phyloP scores from a whole-genome alignment of 371 early-diverging fungal species.

The Apophysomyces ossiformis region DNA sequence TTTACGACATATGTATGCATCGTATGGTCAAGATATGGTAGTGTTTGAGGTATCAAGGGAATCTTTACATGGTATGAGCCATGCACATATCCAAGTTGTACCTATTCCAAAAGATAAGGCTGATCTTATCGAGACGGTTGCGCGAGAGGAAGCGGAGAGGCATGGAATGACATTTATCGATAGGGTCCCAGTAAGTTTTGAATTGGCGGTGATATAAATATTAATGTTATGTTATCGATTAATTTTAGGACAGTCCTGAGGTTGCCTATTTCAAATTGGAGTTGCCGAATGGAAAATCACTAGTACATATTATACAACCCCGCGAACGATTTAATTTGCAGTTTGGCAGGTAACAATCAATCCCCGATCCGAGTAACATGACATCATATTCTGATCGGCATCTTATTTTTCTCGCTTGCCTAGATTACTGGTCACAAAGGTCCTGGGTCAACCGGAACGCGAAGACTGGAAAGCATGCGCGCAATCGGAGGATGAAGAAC shows the following conservation, averaged over 20 bases:
- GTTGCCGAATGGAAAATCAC: conserved; percentile 54
- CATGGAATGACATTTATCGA: conserved; percentile 43
- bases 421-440: conserved; percentile 64
- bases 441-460: conserved; percentile 65
- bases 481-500: conserved; percentile 65
- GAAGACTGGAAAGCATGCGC: conserved; percentile 78
- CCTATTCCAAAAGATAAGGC: conserved; percentile 47
- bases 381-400: conserved; percentile 7
- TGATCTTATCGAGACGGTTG: conserved; percentile 34
- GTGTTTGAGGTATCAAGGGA: conserved; percentile 71
- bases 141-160: conserved; percentile 39
- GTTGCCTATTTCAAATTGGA: conserved; percentile 70
- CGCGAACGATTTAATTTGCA: conserved; percentile 66
- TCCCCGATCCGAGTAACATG: not conserved
- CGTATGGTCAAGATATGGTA: conserved; percentile 62
- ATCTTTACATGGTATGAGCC: conserved; percentile 49
- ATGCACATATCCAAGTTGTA: conserved; percentile 72
- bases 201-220: conserved; percentile 2
- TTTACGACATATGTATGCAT: conserved; percentile 47
- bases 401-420: conserved; percentile 5
- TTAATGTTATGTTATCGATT: not conserved
- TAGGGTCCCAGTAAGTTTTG: conserved; percentile 47
- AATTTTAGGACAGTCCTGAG: conserved; percentile 30
- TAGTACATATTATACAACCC: conserved; percentile 52
- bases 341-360: conserved; percentile 63